phyloP scores from a whole-genome alignment of 2,329 filamentous ascomycete species.

The Aspergillus ibericus region DNA sequence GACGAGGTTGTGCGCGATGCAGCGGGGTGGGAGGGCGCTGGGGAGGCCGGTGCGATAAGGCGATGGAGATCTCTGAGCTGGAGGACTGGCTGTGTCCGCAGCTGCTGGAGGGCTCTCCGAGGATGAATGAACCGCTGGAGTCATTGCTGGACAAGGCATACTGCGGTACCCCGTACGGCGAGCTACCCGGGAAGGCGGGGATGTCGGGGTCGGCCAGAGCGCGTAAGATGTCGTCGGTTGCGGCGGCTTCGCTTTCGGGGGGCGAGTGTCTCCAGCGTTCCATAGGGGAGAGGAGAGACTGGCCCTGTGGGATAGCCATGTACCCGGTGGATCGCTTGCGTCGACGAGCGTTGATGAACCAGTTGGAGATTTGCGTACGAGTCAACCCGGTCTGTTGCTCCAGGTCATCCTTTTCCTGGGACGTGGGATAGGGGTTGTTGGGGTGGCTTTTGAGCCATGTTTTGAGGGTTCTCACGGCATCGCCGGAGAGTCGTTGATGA shows the following conservation, averaged over 20 bases:
- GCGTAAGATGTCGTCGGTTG: conserved; percentile 59
- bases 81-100: conserved; percentile 52
- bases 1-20: conserved; percentile 1
- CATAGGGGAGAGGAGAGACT: conserved; percentile 56
- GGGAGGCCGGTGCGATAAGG: background rate
- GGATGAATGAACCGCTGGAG: conserved; percentile 49
- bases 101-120: conserved; percentile 51
- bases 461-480: conserved; percentile 71
- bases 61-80: conserved; percentile 50
- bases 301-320: background rate
- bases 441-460: conserved; percentile 77
- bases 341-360: conserved; percentile 82
- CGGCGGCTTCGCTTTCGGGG: conserved; percentile 64
- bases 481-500: conserved; percentile 1
- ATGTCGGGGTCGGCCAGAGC: conserved; percentile 46
- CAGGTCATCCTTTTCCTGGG: conserved; percentile 76
- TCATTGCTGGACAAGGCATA: conserved; percentile 44
- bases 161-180: conserved; percentile 26
- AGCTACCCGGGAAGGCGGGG: background rate
- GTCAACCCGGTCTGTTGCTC: conserved; percentile 74
- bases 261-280: conserved; percentile 66
- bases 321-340: conserved; percentile 38
- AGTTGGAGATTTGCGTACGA: conserved; percentile 82
- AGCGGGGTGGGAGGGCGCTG: conserved; percentile 16
- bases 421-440: conserved; percentile 79